Percentiles rank a stretch among this genome's conserved stretches.
phyloP scores from a whole-genome alignment of 2,329 filamentous ascomycete species.

The Aspergillus brasiliensis region DNA sequence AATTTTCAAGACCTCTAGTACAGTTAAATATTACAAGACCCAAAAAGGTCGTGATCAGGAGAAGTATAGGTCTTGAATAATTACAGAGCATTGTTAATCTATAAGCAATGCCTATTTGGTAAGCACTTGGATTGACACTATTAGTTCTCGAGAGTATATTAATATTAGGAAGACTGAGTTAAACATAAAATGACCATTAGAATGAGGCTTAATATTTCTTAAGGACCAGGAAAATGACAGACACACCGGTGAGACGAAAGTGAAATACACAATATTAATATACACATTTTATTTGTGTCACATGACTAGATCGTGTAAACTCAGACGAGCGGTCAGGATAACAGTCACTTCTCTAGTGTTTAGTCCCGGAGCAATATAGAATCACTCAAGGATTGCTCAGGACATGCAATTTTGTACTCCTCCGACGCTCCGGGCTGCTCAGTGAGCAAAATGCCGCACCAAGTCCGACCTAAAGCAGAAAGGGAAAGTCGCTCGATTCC shows the following conservation, averaged over 20 bases:
- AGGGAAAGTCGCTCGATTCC: neutral
- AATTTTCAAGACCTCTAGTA: neutral
- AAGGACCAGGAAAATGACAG: neutral
- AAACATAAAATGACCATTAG: neutral
- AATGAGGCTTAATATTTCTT: neutral
- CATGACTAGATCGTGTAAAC: too few relatives aligned
- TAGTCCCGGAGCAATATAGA: neutral
- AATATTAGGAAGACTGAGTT: neutral
- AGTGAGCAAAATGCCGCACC: neutral
- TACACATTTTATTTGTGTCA: too few relatives aligned
- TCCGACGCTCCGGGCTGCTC: neutral
- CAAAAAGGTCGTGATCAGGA: neutral
- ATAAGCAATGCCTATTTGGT: neutral
- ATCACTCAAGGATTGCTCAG: neutral
- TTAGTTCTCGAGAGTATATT: neutral
- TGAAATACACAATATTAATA: neutral
- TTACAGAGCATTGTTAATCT: neutral
- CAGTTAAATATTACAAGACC: neutral
- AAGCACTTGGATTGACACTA: neutral
- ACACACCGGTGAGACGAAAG: neutral
- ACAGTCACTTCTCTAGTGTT: neutral
- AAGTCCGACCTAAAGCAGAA: neutral
- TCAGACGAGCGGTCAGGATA: neutral
- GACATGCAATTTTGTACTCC: neutral
- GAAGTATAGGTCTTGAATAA: neutral